Evolutionary conservation across 2,329 filamentous ascomycete species (phyloP), one percentile per base, ranked within the genome.

Genomic region (Clarireedia hainanense): DNA sequence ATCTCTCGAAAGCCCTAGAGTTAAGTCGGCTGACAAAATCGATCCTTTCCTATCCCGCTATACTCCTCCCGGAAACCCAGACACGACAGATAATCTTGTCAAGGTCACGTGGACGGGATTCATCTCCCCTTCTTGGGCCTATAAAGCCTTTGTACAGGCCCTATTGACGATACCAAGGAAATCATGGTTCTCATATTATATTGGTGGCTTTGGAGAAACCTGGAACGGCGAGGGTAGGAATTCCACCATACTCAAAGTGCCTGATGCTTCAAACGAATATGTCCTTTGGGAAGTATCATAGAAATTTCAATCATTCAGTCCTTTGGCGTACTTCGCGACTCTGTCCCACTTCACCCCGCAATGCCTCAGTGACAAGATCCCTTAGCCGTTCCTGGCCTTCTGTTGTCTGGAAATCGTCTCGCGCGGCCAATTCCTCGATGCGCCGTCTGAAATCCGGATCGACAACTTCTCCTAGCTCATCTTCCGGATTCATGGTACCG

Each of bases 391-490:
- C 80, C 72, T 99, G 94, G 4, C 88, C 89, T 58, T 86, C 83
- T 53, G 89, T 84, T 5, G 84, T 86, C 64, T 92, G 78, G 65
- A 96, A 95, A 67, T 97, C 91, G 24, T 87, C 84, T 42, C 90
- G 79, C 37, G 85, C 80, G 2, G 94, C 91, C 58, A 99, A 74
- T 71, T 96, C 88, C 66, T 97, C 91, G 67, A 99, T 97, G 52
- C 89, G 80, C 62, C 86, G 78, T 67, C 86, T 83, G 63, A 99
- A 89, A 63, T 91, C 91, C 1, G 89, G 84, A 68, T 97, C 91
- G 7, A 86, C 81, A 57, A 86, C 81, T 60, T 85, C 83, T 40
- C 77, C 77, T 1, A 76, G 77, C 6, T 81, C 80, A 12, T 81
- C 83, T 46, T 81, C 75, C 63, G 86, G 80, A 5, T 80, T 76